These are phyloP conservation scores for Rhynchosporium graminicola DNA, from an alignment of 2,329 filamentous ascomycete species.

Conservation along the genomic window DNA sequence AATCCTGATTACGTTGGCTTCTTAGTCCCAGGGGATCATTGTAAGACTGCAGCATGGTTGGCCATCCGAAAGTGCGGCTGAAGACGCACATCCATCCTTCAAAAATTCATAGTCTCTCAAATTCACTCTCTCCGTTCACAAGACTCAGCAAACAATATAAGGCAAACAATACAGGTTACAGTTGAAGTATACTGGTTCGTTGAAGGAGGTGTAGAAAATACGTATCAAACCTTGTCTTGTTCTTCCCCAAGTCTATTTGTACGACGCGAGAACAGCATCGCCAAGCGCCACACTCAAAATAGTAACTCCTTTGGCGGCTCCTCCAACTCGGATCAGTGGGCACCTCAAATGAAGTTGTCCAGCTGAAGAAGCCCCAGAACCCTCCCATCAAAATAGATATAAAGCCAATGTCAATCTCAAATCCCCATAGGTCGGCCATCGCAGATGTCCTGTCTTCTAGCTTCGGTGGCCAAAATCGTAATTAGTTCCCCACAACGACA, in stretches of 20 bases:
- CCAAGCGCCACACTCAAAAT: constrained; percentile 8
- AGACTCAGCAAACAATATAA: not conserved
- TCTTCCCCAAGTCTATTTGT: not conserved
- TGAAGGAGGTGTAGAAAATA: no score
- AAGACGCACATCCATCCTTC: not conserved
- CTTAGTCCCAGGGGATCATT: no score
- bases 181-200: no score
- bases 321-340: not conserved
- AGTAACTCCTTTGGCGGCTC: not conserved
- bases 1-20: no score
- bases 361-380: not conserved
- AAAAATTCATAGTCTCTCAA: not conserved
- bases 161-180: no score
- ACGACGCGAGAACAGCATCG: not conserved
- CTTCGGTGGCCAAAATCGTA: not conserved
- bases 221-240: no score
- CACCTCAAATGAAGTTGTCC: not conserved
- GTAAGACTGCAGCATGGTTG: not conserved
- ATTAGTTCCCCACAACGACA: not conserved
- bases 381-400: not conserved
- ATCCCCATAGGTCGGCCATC: not conserved
- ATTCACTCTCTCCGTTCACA: no score
- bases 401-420: not conserved
- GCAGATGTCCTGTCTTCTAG: not conserved
- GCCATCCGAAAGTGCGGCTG: not conserved